These are phyloP conservation scores for Lichtheimia hyalospora DNA, from an alignment of 371 early-diverging fungal genomes.

Conservation along the genomic window DNA sequence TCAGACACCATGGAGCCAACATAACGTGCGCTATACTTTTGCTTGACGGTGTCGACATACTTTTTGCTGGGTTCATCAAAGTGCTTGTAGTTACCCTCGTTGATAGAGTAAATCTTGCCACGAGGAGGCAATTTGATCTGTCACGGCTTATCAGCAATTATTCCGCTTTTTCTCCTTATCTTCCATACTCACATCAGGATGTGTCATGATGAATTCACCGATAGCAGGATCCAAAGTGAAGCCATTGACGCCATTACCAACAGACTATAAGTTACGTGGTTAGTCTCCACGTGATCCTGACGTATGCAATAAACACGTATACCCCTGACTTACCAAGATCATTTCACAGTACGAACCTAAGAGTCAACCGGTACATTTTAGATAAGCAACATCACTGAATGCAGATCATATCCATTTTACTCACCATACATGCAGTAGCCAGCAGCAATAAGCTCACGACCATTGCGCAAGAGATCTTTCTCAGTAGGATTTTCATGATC, in stretches of 20 bases:
- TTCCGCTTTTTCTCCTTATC: background rate
- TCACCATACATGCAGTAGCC: constrained; percentile 96
- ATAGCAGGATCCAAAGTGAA: constrained; percentile 96
- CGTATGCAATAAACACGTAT: too few relatives aligned
- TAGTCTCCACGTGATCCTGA: too few relatives aligned
- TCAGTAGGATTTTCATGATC: constrained; percentile 53
- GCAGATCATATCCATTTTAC: background rate
- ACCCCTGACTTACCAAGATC: constrained; percentile 55
- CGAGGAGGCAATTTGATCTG: constrained; percentile 78
- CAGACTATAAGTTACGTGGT: constrained; percentile 53
- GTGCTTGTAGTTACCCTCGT: constrained; percentile 95
- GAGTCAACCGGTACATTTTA: background rate
- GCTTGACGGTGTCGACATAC: constrained; percentile 87
- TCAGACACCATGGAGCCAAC: constrained; percentile 99
- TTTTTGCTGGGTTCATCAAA: constrained; percentile 88
- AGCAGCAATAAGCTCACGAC: constrained; percentile 90
- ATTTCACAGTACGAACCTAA: constrained; percentile 75
- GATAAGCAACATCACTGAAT: background rate
- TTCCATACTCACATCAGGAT: constrained; percentile 67
- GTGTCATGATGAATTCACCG: constrained; percentile 97
- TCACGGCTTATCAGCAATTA: background rate
- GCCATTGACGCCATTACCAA: constrained; percentile 91
- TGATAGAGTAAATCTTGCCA: constrained; percentile 97
- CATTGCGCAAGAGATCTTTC: constrained; percentile 83
- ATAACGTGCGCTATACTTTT: constrained; percentile 95